Conservation (phyloP, 1,139 yeast species). For the Lodderomyces pseudojiufengensis region DNA sequence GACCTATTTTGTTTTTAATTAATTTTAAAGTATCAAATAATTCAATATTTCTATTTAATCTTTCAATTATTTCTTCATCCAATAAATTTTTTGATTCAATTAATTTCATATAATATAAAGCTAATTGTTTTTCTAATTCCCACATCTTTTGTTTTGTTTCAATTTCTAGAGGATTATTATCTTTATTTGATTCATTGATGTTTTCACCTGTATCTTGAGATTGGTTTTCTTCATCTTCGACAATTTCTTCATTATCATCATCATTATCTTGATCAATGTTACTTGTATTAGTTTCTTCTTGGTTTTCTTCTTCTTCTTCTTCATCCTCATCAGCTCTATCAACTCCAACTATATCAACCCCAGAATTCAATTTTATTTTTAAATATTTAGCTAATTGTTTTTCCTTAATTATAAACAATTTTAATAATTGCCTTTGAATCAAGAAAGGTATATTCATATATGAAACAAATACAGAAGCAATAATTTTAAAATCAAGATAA, state of each 20-base stretch:
- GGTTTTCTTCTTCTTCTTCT: constrained; percentile 46
- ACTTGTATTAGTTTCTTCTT: constrained; percentile 10
- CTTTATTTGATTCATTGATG: not conserved
- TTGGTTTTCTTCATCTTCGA: constrained; percentile 19
- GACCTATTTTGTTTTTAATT: too few relatives aligned
- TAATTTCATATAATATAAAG: constrained; percentile 49
- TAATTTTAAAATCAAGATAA: constrained; percentile 22
- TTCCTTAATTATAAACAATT: constrained; percentile 34
- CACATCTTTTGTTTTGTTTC: constrained; percentile 20
- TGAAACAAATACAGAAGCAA: constrained; percentile 2
- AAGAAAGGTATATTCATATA: not conserved
- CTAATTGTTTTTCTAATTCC: constrained; percentile 45
- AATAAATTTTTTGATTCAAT: constrained; percentile 43
- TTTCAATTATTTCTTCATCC: constrained; percentile 22
- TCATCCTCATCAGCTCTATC: constrained; percentile 51
- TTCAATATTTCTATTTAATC: constrained; percentile 47
- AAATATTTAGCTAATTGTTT: constrained; percentile 23
- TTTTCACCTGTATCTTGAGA: constrained; percentile 7
- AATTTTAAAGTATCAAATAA: constrained; percentile 43
- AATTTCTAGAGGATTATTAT: too few relatives aligned
- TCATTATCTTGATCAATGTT: constrained; percentile 18
- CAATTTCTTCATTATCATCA: constrained; percentile 14
- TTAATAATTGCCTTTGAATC: constrained; percentile 15
- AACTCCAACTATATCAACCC: constrained; percentile 11
- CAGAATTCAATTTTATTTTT: constrained; percentile 27